Evolutionary conservation across 306 rosid species (phyloP).

Genomic region (Fragaria iinumae): DNA sequence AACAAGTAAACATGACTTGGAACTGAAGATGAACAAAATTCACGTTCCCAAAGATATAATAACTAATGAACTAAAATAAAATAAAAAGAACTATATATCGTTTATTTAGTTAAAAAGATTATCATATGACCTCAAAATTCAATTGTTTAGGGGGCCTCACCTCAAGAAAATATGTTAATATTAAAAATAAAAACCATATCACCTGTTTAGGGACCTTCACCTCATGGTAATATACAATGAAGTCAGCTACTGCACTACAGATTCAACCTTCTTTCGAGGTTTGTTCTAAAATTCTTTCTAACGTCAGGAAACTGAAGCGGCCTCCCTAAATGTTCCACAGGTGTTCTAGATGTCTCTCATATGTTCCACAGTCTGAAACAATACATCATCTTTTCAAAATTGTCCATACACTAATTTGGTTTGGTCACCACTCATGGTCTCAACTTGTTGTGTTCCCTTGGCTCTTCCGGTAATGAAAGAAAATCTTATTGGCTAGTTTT

Average conservation of each 20-base stretch:
- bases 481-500: background rate
- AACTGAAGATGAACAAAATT: conserved; percentile 4
- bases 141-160: too few species aligned
- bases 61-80: background rate
- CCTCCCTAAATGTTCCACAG: background rate
- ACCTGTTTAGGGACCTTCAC: background rate
- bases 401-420: background rate
- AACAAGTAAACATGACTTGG: background rate
- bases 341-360: background rate
- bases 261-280: background rate
- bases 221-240: background rate
- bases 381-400: background rate
- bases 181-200: too few species aligned
- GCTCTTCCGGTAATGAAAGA: background rate
- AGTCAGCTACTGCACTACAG: background rate
- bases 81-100: background rate
- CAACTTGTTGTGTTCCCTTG: conserved; percentile 20
- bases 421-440: background rate
- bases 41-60: background rate
- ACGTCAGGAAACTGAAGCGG: background rate
- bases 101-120: background rate
- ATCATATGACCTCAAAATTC: too few species aligned
- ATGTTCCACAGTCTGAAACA: background rate
- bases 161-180: too few species aligned
- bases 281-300: background rate